phyloP scores from a whole-genome alignment of 352 stramenopile species.

The Saprolegnia diclina region DNA sequence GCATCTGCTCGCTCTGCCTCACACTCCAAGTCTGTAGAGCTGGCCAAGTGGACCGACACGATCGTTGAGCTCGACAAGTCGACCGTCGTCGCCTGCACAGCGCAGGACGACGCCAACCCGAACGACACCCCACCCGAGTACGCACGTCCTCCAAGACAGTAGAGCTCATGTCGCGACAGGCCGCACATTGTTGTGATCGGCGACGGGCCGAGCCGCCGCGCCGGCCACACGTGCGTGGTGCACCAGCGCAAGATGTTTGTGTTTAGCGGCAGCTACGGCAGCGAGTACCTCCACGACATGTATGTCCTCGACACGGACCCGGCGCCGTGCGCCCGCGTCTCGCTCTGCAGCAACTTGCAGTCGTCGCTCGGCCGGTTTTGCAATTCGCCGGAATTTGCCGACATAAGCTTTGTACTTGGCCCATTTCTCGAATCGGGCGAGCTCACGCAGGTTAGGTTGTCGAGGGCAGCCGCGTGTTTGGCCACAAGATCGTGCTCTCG shows the following conservation, averaged over 20 bases:
- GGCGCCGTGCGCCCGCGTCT: conserved; percentile 75
- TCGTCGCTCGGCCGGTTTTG: conserved; percentile 83
- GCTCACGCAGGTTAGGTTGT: too few relatives aligned
- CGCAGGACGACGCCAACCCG: conserved; percentile 42
- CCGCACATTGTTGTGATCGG: conserved; percentile 83
- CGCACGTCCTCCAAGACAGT: not conserved
- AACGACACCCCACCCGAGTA: conserved; percentile 53
- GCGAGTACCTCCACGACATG: conserved; percentile 93
- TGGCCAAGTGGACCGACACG: conserved; percentile 3
- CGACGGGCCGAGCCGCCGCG: conserved; percentile 77
- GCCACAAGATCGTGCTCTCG: conserved; percentile 92
- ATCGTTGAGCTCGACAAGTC: conserved; percentile 3
- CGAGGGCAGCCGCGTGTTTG: conserved; percentile 88
- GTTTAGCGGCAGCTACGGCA: conserved; percentile 89
- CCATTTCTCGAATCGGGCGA: too few relatives aligned
- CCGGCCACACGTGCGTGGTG: conserved; percentile 92
- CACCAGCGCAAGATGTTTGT: conserved; percentile 91
- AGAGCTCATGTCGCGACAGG: not conserved
- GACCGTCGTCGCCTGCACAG: not conserved
- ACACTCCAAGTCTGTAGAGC: not conserved
- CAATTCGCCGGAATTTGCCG: conserved; percentile 90
- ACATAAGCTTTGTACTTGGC: conserved; percentile 87
- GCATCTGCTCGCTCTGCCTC: not conserved
- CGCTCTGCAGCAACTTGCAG: conserved; percentile 68
- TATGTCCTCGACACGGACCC: conserved; percentile 93